Evolutionary conservation across 148 eudicot species (phyloP), one percentile per base, ranked within the genome.

Genomic region (Rhododendron griersonianum): DNA sequence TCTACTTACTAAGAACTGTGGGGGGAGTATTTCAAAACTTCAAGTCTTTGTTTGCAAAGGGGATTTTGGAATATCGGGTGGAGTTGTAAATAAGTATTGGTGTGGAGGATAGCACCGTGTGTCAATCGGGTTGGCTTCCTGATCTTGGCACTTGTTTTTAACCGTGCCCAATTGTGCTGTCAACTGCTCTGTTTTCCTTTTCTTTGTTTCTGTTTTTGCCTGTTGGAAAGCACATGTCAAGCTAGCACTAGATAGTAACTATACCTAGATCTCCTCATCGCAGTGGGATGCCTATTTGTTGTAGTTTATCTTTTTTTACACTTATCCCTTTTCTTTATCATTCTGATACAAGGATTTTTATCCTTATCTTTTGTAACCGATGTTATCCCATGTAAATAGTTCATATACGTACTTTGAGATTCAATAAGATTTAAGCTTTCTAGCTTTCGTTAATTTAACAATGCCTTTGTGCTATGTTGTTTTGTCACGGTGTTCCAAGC

Each of bases 1-100:
- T 87, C 44, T 65, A 88, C 91, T 47, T 89, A 87, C 87, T 61
- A 39, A 41, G 5, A 77, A 14, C 19, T 39, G 41, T 39, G 23
- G 23, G 45, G 23, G 23, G 47, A 37, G 44, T 30, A 11, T 30
- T 18, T 73, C 37, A n/a, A 21, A 65, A 3, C 19, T 30, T 30
- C 76, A 71, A 71, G 39, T 71, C 39, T 71, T 0, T 71, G 19
- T 30, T 71, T 30, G 35, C 21, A 13, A 11, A 30, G 76, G 19
- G 76, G 7, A 14, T 33, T 71, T 71, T 5, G 39, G 76, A 13
- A 30, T 15, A 14, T 30, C 18, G 41, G 41, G 76, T 71, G 39
- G 33, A 71, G 76, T 13, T 30, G 75, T 71, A 71, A 71, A 14
- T 13, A 71, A 71, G 39, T 30, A 13, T 33, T 71, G 18, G 76